Evolutionary conservation across 176 grass and related monocot species (phyloP).

Genomic region (Typha latifolia): DNA sequence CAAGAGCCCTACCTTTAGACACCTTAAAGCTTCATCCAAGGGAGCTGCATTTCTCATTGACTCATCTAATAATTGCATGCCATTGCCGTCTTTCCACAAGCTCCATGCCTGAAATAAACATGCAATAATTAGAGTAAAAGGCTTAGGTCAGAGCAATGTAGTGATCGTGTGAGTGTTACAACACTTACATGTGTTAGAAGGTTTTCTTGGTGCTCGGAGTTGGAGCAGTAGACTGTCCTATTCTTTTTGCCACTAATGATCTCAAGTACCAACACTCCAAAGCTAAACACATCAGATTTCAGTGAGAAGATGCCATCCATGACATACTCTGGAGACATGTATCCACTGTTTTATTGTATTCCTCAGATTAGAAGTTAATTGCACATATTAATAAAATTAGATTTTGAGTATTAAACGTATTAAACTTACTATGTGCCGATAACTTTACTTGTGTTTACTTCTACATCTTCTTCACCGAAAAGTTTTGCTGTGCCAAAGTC

Average conservation of each 20-base stretch:
- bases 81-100: constrained; percentile 53
- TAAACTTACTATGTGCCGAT: constrained; percentile 79
- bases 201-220: not conserved
- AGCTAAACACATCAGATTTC: constrained; percentile 88
- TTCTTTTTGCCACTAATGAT: constrained; percentile 68
- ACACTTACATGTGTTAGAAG: not conserved
- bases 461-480: constrained; percentile 40
- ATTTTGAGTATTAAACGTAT: not conserved
- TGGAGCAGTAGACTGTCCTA: constrained; percentile 23
- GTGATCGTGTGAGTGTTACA: too few species aligned
- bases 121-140: too few species aligned
- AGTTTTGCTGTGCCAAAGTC: constrained; percentile 82
- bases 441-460: constrained; percentile 46
- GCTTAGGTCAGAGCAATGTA: too few species aligned
- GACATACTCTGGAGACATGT: constrained; percentile 91
- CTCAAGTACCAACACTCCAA: constrained; percentile 68
- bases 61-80: not conserved
- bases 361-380: not conserved
- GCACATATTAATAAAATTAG: not conserved
- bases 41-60: not conserved
- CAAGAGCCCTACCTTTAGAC: constrained; percentile 9
- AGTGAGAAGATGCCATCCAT: constrained; percentile 81
- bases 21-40: not conserved
- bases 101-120: constrained; percentile 49
- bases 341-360: constrained; percentile 35